Evolutionary conservation across 495 filamentous ascomycete genomes (phyloP).

Genomic region (Beverwykella pulmonaria): DNA sequence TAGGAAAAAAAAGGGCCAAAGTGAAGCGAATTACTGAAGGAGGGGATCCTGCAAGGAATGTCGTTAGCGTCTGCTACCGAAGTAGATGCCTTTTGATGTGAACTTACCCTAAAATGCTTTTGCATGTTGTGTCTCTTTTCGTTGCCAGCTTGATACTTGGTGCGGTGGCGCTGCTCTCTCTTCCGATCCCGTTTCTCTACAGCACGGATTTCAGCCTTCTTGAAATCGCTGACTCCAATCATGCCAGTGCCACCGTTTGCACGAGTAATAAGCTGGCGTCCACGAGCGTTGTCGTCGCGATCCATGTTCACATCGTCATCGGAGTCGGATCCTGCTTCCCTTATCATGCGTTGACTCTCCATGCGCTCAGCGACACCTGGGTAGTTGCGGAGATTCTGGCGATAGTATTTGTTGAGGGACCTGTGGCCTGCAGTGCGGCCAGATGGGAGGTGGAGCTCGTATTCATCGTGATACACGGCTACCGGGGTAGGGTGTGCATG

Average conservation of each 20-base stretch:
- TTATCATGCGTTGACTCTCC: slow-evolving; percentile 43
- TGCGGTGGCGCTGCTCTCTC: slow-evolving; percentile 61
- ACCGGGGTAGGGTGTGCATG: slow-evolving; percentile 62
- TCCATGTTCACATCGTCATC: slow-evolving; percentile 55
- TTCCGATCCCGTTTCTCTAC: slow-evolving; percentile 69
- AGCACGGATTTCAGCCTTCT: slow-evolving; percentile 64
- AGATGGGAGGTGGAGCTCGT: slow-evolving; percentile 90
- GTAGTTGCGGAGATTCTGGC: slow-evolving; percentile 87
- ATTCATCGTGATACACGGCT: slow-evolving; percentile 84
- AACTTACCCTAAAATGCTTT: slow-evolving; percentile 68
- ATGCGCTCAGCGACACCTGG: slow-evolving; percentile 67
- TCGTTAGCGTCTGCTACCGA: neutral
- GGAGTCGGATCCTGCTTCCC: slow-evolving; percentile 41
- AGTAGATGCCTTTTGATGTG: neutral
- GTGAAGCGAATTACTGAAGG: neutral
- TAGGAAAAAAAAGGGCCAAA: neutral
- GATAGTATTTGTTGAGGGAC: slow-evolving; percentile 80
- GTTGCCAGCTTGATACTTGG: slow-evolving; percentile 62
- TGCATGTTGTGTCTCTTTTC: slow-evolving; percentile 69
- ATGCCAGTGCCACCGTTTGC: slow-evolving; percentile 76
- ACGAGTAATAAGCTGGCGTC: slow-evolving; percentile 64
- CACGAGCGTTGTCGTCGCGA: slow-evolving; percentile 43
- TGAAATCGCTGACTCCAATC: slow-evolving; percentile 69
- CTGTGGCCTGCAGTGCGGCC: slow-evolving; percentile 90
- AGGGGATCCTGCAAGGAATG: neutral